These are phyloP conservation scores for Podospora sp. DNA, from an alignment of 495 filamentous ascomycete genomes.

Conservation along the genomic window DNA sequence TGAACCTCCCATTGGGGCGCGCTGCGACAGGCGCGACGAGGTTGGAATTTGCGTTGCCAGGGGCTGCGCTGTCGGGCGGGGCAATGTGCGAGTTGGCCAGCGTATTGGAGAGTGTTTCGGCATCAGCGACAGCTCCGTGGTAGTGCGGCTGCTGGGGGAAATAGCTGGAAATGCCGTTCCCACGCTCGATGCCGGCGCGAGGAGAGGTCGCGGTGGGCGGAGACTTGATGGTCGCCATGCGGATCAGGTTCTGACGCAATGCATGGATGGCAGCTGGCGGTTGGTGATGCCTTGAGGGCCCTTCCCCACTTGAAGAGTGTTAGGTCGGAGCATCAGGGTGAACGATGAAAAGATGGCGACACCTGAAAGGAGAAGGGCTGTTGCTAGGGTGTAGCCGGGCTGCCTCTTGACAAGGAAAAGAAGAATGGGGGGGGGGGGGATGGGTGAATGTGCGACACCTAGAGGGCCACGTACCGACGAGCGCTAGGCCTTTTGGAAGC, in stretches of 20 bases:
- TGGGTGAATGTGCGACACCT: conserved; percentile 16
- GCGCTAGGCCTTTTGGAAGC: background rate
- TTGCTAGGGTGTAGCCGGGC: background rate
- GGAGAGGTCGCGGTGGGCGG: conserved; percentile 25
- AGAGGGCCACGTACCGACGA: background rate
- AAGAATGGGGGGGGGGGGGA: conserved; percentile 2
- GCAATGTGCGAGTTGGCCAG: conserved; percentile 43
- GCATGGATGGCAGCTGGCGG: conserved; percentile 18
- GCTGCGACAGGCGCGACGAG: conserved; percentile 28
- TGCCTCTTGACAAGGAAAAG: background rate
- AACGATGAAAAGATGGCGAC: background rate
- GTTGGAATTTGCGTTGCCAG: background rate
- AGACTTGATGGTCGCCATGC: conserved; percentile 33
- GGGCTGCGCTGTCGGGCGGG: conserved; percentile 35
- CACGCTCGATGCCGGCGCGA: conserved; percentile 23
- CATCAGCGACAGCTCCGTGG: conserved; percentile 29
- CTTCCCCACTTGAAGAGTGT: conserved; percentile 4
- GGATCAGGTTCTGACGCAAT: conserved; percentile 11
- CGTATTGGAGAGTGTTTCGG: conserved; percentile 47
- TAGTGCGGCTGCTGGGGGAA: conserved; percentile 32
- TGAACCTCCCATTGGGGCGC: conserved; percentile 53
- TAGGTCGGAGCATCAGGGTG: conserved; percentile 9
- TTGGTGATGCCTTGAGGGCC: conserved; percentile 8
- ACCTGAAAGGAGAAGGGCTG: background rate
- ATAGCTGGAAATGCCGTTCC: conserved; percentile 20